Evolutionary conservation across 2,329 filamentous ascomycete genomes (phyloP).

Genomic region (Hypoxylon sp.): DNA sequence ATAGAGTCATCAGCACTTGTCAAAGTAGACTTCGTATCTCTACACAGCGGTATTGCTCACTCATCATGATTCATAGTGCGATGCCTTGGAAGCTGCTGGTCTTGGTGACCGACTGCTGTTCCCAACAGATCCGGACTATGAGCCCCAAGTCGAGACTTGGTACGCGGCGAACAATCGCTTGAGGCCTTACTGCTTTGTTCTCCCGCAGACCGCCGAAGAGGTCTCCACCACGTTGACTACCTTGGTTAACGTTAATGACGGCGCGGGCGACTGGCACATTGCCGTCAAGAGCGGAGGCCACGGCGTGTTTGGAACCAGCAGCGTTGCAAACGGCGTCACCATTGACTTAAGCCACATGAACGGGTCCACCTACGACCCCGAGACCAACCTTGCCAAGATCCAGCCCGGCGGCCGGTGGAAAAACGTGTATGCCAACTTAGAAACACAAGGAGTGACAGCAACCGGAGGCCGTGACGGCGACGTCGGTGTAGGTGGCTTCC

Average conservation of each 20-base stretch:
- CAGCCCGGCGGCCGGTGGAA: slow-evolving; percentile 44
- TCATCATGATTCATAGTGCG: slow-evolving; percentile 36
- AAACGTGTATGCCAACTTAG: slow-evolving; percentile 39
- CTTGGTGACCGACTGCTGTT: slow-evolving; percentile 37
- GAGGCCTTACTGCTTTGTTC: slow-evolving; percentile 38
- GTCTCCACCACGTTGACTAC: slow-evolving; percentile 35
- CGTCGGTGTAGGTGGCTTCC: slow-evolving; percentile 46
- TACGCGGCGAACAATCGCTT: slow-evolving; percentile 34
- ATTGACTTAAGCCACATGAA: slow-evolving; percentile 54
- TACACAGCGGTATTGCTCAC: background rate
- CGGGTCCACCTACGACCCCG: slow-evolving; percentile 42
- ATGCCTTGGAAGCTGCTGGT: slow-evolving; percentile 34
- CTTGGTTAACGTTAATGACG: slow-evolving; percentile 29
- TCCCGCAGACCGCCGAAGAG: slow-evolving; percentile 36
- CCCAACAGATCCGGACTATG: slow-evolving; percentile 34
- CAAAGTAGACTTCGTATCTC: background rate
- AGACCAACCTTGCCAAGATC: slow-evolving; percentile 46
- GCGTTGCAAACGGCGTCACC: slow-evolving; percentile 52
- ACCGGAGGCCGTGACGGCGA: slow-evolving; percentile 42
- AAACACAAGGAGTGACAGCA: slow-evolving; percentile 36
- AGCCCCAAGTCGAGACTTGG: slow-evolving; percentile 38
- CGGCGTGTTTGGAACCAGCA: slow-evolving; percentile 53
- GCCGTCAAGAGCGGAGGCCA: slow-evolving; percentile 61
- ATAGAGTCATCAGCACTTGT: background rate
- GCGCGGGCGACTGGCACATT: slow-evolving; percentile 48